phyloP scores from a whole-genome alignment of 164 flowering plant genomes.

The Vitis rupestris region DNA sequence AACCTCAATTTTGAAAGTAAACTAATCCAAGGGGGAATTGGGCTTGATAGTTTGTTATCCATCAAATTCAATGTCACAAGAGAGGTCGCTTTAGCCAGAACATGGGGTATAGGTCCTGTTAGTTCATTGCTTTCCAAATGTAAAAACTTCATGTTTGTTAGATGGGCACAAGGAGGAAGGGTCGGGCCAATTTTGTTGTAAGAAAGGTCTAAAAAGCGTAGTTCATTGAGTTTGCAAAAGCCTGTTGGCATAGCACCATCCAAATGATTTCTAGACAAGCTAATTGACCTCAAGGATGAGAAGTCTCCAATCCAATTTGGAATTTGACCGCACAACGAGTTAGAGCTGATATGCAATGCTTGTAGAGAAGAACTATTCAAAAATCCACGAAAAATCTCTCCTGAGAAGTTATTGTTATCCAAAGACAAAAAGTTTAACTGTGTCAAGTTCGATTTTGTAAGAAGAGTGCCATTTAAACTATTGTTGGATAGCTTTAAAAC shows the following conservation, averaged over 20 bases:
- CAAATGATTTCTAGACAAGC: neutral
- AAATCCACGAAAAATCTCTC: neutral
- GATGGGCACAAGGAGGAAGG: neutral
- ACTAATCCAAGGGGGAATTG: neutral
- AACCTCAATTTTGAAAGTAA: neutral
- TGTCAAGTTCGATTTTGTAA: neutral
- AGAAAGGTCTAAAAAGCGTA: neutral
- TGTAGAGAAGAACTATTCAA: neutral
- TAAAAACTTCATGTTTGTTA: neutral
- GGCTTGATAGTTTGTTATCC: neutral
- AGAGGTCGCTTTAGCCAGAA: neutral
- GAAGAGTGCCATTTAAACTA: neutral
- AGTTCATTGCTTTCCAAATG: neutral
- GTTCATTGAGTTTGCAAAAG: neutral
- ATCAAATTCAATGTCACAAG: conserved; percentile 4
- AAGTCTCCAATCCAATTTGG: conserved; percentile 13
- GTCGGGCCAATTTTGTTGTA: neutral
- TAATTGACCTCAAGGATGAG: neutral
- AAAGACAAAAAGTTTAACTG: neutral
- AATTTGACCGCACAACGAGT: neutral
- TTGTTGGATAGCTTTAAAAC: neutral
- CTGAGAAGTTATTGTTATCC: neutral
- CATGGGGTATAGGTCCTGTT: neutral
- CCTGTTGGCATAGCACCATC: conserved; percentile 1
- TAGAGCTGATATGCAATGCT: neutral